Evolutionary conservation across 1,284 basidiomycete genomes (phyloP).

Genomic region (Austroboletus niveus): DNA sequence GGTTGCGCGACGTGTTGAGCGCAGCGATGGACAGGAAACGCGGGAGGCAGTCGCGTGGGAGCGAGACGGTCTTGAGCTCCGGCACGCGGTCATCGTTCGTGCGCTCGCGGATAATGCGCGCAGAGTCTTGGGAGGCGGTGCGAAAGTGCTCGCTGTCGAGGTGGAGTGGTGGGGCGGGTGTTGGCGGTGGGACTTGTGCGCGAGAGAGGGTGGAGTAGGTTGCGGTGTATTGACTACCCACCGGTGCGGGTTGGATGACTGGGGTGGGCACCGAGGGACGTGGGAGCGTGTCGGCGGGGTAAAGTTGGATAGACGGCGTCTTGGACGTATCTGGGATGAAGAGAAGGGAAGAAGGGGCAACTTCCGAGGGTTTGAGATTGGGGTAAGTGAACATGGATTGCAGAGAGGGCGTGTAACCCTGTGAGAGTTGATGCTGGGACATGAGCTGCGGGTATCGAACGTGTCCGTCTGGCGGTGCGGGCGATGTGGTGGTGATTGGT

Average conservation of each 20-base stretch:
- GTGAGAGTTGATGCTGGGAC: conserved; percentile 54
- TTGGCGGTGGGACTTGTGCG: conserved; percentile 22
- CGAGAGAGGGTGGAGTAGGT: conserved; percentile 23
- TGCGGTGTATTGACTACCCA: conserved; percentile 14
- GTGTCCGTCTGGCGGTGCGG: conserved; percentile 41
- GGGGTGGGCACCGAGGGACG: conserved; percentile 24
- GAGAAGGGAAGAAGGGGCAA: conserved; percentile 30
- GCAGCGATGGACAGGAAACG: conserved; percentile 71
- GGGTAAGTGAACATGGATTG: conserved; percentile 51
- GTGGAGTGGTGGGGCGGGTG: conserved; percentile 19
- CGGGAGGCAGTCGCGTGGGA: conserved; percentile 69
- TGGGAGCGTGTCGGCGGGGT: conserved; percentile 34
- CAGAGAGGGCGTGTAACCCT: conserved; percentile 57
- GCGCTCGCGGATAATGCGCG: conserved; percentile 29
- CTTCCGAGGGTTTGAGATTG: conserved; percentile 30
- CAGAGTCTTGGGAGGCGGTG: conserved; percentile 30
- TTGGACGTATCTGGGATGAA: conserved; percentile 34
- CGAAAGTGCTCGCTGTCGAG: conserved; percentile 23
- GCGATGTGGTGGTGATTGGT: conserved; percentile 51
- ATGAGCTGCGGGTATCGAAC: conserved; percentile 53
- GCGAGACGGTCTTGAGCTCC: conserved; percentile 55
- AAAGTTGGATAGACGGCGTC: conserved; percentile 29
- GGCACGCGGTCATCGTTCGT: conserved; percentile 28
- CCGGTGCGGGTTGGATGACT: conserved; percentile 7
- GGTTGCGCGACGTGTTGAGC: conserved; percentile 56